phyloP scores from a whole-genome alignment of 176 grass and related monocot genomes.

The Rhipidocladum racemiflorum region DNA sequence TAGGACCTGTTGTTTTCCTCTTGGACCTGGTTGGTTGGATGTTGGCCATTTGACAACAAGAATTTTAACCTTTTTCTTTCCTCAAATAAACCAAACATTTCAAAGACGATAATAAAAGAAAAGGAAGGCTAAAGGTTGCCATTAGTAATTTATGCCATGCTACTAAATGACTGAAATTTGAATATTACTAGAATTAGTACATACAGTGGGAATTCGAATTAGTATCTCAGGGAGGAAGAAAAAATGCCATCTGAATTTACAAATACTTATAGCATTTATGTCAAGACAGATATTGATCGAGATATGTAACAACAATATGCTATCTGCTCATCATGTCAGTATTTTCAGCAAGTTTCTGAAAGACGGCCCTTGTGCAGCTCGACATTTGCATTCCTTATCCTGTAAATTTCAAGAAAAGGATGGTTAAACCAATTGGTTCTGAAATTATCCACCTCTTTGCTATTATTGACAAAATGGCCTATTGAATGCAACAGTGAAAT shows the following conservation, averaged over 20 bases:
- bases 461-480: conserved; percentile 13
- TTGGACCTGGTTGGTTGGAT: background rate
- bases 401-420: conserved; percentile 44
- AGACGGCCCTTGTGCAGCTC: background rate
- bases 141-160: background rate
- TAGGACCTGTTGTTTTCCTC: background rate
- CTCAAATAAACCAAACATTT: background rate
- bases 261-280: conserved; percentile 21
- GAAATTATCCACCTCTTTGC: conserved; percentile 14
- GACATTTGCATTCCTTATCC: conserved; percentile 19
- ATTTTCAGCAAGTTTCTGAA: conserved; percentile 22
- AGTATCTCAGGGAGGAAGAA: background rate
- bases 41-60: conserved; percentile 12
- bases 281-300: conserved; percentile 5
- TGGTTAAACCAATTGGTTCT: conserved; percentile 21
- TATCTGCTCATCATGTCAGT: conserved; percentile 29
- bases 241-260: conserved; percentile 3
- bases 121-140: background rate
- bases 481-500: conserved; percentile 2
- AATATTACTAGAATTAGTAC: background rate
- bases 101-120: background rate
- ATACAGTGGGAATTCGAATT: background rate
- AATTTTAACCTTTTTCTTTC: background rate
- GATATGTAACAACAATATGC: conserved; percentile 25
- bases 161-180: background rate